Base-by-base conservation (phyloP, 257 asterid species). In the Craterostigma plantagineum region DNA sequence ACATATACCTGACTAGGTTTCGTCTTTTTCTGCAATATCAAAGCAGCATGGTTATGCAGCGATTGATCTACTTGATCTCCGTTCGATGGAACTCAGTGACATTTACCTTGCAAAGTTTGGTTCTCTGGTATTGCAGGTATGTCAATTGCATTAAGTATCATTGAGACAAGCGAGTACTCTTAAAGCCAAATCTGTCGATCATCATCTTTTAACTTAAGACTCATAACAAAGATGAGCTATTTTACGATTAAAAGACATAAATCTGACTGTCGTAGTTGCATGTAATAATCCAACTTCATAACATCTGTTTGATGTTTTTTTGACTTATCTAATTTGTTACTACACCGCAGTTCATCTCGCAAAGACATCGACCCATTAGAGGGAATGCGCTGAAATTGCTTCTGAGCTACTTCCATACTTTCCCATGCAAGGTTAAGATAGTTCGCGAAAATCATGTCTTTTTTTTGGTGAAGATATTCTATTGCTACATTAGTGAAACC, bases 361-460 rank as follows among this genome's bases (percentile, higher is more conserved):
- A 87, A 57, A 70, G 68, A 43, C 80, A 74, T 42, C 70, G 62
- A 58, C 93, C 92, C 18, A 59, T 87, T 57, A 72, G 93, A 61
- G 93, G 93, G 48, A 82, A 73, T 33, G 91, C 92, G 54, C 62
- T 65, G 43, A 76, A 72, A 55, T 63, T 87, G 70, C 62, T 82
- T 11, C 42, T 76, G 48, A 51, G 57, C 54, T 87, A 87, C 67
- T 65, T 76, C 30, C 70, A 61, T 38, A 66, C 83, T 58, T 66
- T 35, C 53, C 98, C 92, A 1, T 79, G 91, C 91, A 76, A 79
- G 95, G 98, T 82, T 56, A 47, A 38, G n/a, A n/a, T n/a, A n/a
- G 23, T 53, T 53, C 53, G 14, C 6, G 30, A 23, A 23, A 23
- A 9, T 8, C 14, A 27, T 8, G 4, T 43, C 34, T 42, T 23